phyloP scores from a whole-genome alignment of 164 flowering plant genomes.

The Macadamia tetraphylla region DNA sequence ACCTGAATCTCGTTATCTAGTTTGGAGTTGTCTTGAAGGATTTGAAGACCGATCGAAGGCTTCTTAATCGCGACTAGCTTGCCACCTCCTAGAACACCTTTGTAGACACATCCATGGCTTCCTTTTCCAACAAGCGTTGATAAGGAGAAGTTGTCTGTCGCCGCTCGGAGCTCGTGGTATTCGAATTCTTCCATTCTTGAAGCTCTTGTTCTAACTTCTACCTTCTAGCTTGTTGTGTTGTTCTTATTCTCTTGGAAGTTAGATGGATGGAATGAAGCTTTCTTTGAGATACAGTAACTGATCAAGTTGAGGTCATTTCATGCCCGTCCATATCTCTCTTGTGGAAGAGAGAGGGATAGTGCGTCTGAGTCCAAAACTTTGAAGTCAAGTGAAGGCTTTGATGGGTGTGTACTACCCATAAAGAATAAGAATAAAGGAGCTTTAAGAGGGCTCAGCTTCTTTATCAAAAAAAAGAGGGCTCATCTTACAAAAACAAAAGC shows the following conservation, averaged over 20 bases:
- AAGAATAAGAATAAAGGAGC: too few relatives aligned
- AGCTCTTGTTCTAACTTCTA: not conserved
- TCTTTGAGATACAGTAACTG: not conserved
- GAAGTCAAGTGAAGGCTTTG: too few relatives aligned
- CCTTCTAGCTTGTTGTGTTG: too few relatives aligned
- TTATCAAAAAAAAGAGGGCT: too few relatives aligned
- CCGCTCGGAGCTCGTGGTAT: constrained; percentile 40
- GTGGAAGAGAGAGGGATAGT: not conserved
- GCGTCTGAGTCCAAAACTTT: too few relatives aligned
- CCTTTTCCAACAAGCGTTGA: constrained; percentile 62
- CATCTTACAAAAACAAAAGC: too few relatives aligned
- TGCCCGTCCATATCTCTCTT: not conserved
- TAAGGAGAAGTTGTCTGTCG: constrained; percentile 45
- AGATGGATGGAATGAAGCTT: not conserved
- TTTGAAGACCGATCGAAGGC: constrained; percentile 29
- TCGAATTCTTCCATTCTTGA: constrained; percentile 25
- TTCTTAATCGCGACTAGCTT: constrained; percentile 45
- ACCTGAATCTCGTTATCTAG: constrained; percentile 50
- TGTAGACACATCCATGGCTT: constrained; percentile 72
- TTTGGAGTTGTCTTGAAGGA: constrained; percentile 39
- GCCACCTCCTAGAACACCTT: constrained; percentile 36
- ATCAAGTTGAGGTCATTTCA: not conserved
- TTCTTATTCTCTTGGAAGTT: not conserved
- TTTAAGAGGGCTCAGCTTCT: too few relatives aligned
- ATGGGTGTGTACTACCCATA: too few relatives aligned